A percentile compares a stretch with the other conserved stretches of the same genome.
These are phyloP conservation scores for Cytidiella melzeri DNA, from an alignment of 768 basidiomycete genomes.

Conservation along the genomic window DNA sequence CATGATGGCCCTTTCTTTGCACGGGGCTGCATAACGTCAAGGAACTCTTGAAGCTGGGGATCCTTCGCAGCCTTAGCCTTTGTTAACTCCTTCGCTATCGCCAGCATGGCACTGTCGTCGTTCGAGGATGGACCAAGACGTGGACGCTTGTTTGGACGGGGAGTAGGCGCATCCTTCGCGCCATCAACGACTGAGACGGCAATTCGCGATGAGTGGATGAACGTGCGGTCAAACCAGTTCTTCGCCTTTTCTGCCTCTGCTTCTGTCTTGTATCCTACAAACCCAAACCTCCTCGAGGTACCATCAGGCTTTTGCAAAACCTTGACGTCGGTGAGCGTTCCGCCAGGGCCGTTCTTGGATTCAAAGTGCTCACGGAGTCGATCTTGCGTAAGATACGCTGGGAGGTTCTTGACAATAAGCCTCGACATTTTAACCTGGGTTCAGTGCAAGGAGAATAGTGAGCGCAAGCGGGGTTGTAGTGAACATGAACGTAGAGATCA, in stretches of 20 bases:
- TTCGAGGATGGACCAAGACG: slow-evolving; percentile 35
- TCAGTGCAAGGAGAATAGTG: neutral
- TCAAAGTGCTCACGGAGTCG: slow-evolving; percentile 66
- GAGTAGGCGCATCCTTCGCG: slow-evolving; percentile 58
- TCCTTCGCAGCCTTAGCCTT: slow-evolving; percentile 18
- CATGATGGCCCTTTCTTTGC: slow-evolving; percentile 55
- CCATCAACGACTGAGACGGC: slow-evolving; percentile 71
- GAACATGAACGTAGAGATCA: too few relatives aligned
- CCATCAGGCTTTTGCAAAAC: slow-evolving; percentile 74
- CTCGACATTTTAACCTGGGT: slow-evolving; percentile 54
- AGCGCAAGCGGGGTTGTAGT: neutral
- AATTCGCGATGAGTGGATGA: slow-evolving; percentile 74
- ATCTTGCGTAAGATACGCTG: slow-evolving; percentile 57
- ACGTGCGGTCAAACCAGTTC: slow-evolving; percentile 83
- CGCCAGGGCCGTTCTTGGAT: slow-evolving; percentile 50
- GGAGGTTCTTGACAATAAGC: slow-evolving; percentile 78
- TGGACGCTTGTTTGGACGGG: slow-evolving; percentile 66
- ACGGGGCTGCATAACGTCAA: slow-evolving; percentile 68
- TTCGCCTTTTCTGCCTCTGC: slow-evolving; percentile 68
- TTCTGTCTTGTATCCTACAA: slow-evolving; percentile 83
- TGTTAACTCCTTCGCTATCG: slow-evolving; percentile 7
- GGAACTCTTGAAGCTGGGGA: slow-evolving; percentile 53
- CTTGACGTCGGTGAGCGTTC: slow-evolving; percentile 81
- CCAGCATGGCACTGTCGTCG: slow-evolving; percentile 11
- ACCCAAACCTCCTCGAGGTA: slow-evolving; percentile 82